Evolutionary conservation across 2,329 filamentous ascomycete genomes (phyloP).

Genomic region (Fusarium sp.): DNA sequence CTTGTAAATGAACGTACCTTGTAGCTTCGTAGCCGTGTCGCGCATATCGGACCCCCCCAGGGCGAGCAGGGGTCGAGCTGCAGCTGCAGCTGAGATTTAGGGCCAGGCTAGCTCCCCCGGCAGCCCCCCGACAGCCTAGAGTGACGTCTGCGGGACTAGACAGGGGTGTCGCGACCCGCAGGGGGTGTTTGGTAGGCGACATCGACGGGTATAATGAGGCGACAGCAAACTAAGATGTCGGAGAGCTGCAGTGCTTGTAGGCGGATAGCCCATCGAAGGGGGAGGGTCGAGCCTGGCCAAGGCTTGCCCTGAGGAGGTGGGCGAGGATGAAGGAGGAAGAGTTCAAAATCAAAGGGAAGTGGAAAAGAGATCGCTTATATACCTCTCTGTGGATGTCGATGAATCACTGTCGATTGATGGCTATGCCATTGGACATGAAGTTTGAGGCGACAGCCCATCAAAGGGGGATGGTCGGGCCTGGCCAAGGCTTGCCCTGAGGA

Average conservation of each 20-base stretch:
- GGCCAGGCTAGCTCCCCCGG: not conserved
- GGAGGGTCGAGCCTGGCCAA: not conserved
- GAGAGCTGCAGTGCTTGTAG: not conserved
- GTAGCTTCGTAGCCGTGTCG: not conserved
- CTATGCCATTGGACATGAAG: no score
- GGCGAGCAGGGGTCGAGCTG: not conserved
- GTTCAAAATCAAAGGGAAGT: no score
- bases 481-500: not conserved
- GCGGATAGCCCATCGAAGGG: not conserved
- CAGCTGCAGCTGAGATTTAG: slow-evolving; percentile 18
- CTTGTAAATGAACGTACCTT: not conserved
- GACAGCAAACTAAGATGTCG: slow-evolving; percentile 4
- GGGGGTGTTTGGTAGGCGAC: slow-evolving; percentile 10
- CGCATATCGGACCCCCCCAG: not conserved
- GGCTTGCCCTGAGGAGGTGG: not conserved
- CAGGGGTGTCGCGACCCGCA: not conserved
- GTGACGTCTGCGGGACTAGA: slow-evolving; percentile 24
- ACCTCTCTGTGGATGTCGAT: no score
- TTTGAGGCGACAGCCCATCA: not conserved
- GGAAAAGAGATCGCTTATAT: no score
- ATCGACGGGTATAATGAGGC: not conserved
- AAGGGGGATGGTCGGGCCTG: not conserved
- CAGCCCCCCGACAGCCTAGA: not conserved
- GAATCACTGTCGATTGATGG: no score
- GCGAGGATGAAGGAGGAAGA: no score